Evolutionary conservation across 148 eudicot species (phyloP).

Genomic region (Talinum fruticosum): DNA sequence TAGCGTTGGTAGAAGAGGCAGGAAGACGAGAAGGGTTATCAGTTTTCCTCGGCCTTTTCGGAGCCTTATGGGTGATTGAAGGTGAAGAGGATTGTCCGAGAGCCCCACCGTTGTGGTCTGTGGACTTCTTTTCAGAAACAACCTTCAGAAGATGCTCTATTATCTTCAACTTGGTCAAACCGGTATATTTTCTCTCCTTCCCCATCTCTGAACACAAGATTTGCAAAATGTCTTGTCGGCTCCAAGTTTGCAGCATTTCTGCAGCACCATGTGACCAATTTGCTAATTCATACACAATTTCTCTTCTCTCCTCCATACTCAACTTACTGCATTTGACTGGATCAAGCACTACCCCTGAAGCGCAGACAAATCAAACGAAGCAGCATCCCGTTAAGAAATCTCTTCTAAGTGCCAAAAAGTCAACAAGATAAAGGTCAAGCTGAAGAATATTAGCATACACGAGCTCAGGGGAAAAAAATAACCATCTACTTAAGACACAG

Average conservation of each 20-base stretch:
- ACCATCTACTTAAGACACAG: not conserved
- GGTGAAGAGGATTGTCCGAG: conserved; percentile 28
- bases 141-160: conserved; percentile 74
- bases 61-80: conserved; percentile 35
- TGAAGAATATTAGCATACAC: not conserved
- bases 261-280: conserved; percentile 65
- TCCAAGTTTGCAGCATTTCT: conserved; percentile 72
- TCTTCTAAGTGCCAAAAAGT: not conserved
- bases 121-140: conserved; percentile 55
- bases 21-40: conserved; percentile 45
- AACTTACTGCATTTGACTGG: conserved; percentile 57
- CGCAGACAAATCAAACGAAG: conserved; percentile 16
- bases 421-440: conserved; percentile 4
- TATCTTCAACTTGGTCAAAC: conserved; percentile 68
- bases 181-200: conserved; percentile 86
- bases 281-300: conserved; percentile 65
- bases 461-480: no score
- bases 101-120: conserved; percentile 21
- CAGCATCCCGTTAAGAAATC: conserved; percentile 2
- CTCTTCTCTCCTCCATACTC: conserved; percentile 74
- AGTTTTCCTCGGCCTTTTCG: conserved; percentile 56
- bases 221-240: conserved; percentile 77
- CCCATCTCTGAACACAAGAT: conserved; percentile 80
- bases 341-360: conserved; percentile 50
- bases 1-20: conserved; percentile 28